A percentile compares a stretch with the other conserved stretches of the same genome.
phyloP scores from a whole-genome alignment of 108 stramenopile species.

The Nitzschia inconspicua region DNA sequence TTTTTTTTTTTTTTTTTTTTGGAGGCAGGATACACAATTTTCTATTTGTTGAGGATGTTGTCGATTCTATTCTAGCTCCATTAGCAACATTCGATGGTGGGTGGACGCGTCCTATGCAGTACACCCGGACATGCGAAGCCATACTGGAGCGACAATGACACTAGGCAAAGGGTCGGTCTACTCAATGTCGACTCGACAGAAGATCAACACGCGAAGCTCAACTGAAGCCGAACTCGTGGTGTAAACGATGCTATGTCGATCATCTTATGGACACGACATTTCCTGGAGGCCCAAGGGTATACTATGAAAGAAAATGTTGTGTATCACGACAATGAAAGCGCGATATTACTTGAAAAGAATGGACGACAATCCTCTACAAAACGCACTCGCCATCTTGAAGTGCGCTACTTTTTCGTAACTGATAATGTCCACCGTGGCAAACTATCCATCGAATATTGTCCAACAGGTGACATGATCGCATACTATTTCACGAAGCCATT shows the following conservation, averaged over 20 bases:
- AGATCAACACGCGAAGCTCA: constrained; percentile 33
- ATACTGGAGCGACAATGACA: constrained; percentile 42
- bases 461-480: constrained; percentile 46
- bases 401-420: constrained; percentile 47
- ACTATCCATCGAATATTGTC: constrained; percentile 31
- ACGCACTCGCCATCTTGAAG: constrained; percentile 39
- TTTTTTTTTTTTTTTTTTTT: no score
- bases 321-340: constrained; percentile 13
- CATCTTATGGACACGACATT: no score
- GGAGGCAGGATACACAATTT: no score
- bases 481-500: constrained; percentile 59
- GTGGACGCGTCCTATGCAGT: no score
- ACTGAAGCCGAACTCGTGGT: constrained; percentile 43
- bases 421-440: constrained; percentile 19
- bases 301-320: no score
- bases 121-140: constrained; percentile 40
- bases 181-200: constrained; percentile 17
- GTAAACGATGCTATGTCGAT: no score
- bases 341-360: constrained; percentile 31
- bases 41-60: no score
- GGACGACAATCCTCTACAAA: constrained; percentile 37
- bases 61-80: no score
- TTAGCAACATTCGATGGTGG: no score
- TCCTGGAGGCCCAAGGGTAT: no score
- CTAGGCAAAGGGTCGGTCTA: constrained; percentile 27